Percentiles rank a stretch among this genome's conserved stretches.
Conservation (phyloP, 1,284 basidiomycete genomes). For the Cryptococcus sp. region DNA sequence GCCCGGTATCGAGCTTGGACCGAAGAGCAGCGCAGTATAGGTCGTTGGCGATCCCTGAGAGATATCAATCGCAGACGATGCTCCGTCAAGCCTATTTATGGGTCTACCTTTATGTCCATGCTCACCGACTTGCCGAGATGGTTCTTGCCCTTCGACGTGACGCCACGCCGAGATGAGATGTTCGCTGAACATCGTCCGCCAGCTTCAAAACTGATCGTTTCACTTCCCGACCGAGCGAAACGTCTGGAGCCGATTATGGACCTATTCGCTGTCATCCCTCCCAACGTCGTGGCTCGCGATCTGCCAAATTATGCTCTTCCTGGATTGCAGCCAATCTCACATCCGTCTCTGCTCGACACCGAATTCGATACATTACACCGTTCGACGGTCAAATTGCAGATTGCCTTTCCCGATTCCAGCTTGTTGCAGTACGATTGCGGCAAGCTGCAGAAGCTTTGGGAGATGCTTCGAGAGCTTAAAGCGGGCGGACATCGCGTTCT, state of each 20-base stretch:
- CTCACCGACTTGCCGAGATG: slow-evolving; percentile 55
- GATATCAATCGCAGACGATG: slow-evolving; percentile 80
- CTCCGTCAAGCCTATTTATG: slow-evolving; percentile 63
- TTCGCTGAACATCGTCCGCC: slow-evolving; percentile 52
- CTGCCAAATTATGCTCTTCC: slow-evolving; percentile 57
- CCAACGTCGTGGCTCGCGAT: slow-evolving; percentile 74
- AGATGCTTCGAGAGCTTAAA: slow-evolving; percentile 79
- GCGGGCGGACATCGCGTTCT: slow-evolving; percentile 83
- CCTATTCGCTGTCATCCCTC: slow-evolving; percentile 80
- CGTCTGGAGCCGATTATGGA: slow-evolving; percentile 64
- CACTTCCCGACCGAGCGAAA: slow-evolving; percentile 64
- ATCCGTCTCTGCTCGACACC: slow-evolving; percentile 42
- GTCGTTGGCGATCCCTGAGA: slow-evolving; percentile 68
- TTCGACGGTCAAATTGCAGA: slow-evolving; percentile 78
- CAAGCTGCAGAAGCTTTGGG: slow-evolving; percentile 82
- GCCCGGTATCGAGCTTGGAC: slow-evolving; percentile 62
- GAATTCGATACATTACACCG: slow-evolving; percentile 71
- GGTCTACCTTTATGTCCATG: slow-evolving; percentile 62
- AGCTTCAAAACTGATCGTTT: slow-evolving; percentile 60
- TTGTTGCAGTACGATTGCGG: slow-evolving; percentile 95
- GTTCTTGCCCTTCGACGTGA: slow-evolving; percentile 63
- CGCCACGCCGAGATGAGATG: slow-evolving; percentile 39
- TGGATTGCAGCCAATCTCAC: slow-evolving; percentile 43
- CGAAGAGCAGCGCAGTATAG: slow-evolving; percentile 60
- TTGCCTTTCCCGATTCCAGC: slow-evolving; percentile 89